Conservation (phyloP, 2,329 filamentous ascomycete genomes). For the Rhinocladiella mackenziei region DNA sequence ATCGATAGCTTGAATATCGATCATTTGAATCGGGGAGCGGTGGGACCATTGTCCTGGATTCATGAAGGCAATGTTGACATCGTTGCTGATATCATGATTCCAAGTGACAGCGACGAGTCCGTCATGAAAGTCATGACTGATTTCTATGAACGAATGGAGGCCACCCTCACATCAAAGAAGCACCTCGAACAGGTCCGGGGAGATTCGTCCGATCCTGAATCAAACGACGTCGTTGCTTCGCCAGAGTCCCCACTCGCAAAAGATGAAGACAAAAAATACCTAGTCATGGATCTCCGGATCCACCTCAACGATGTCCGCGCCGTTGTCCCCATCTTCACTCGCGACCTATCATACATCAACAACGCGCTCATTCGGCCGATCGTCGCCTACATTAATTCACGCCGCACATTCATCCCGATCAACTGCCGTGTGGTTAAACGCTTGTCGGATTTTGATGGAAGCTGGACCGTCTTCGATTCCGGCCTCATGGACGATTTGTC, state of each 20-base stretch:
- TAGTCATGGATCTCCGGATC: constrained; percentile 92
- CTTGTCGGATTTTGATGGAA: constrained; percentile 83
- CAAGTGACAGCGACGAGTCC: constrained; percentile 78
- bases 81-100: constrained; percentile 91
- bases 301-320: constrained; percentile 94
- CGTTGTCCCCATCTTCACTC: constrained; percentile 86
- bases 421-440: constrained; percentile 91
- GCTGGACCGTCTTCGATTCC: constrained; percentile 91
- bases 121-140: constrained; percentile 94
- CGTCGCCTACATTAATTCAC: constrained; percentile 95
- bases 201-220: constrained; percentile 3
- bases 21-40: constrained; percentile 87
- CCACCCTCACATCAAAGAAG: constrained; percentile 37
- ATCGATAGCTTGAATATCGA: constrained; percentile 94
- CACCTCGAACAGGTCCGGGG: constrained; percentile 16
- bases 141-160: constrained; percentile 93
- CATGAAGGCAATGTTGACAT: constrained; percentile 96
- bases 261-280: constrained; percentile 66
- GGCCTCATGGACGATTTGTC: constrained; percentile 91
- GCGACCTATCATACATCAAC: constrained; percentile 90
- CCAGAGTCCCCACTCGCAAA: constrained; percentile 8
- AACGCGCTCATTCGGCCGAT: constrained; percentile 93
- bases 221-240: constrained; percentile 16
- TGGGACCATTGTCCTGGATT: constrained; percentile 96
- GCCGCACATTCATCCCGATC: constrained; percentile 91